Percentiles rank a stretch among this genome's conserved stretches.
Evolutionary conservation across 2,329 filamentous ascomycete species (phyloP).

Genomic region (Venturia aucupariae): DNA sequence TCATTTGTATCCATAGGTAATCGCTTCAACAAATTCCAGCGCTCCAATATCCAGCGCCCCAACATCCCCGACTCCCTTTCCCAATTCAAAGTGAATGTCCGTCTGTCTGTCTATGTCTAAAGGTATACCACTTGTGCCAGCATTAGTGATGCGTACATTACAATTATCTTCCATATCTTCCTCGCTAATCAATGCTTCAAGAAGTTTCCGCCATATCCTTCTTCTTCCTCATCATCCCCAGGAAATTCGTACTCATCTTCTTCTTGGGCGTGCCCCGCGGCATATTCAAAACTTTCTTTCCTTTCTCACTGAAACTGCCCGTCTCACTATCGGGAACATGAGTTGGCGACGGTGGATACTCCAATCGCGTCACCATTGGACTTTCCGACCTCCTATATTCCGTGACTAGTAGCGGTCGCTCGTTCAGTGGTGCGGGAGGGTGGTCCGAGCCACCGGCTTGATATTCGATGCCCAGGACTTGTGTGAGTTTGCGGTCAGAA

Average conservation of each 20-base stretch:
- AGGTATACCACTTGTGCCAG: too few species aligned
- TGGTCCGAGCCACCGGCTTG: not conserved
- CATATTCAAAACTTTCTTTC: not conserved
- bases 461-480: not conserved
- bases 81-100: too few species aligned
- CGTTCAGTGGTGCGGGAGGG: not conserved
- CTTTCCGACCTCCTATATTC: not conserved
- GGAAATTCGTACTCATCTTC: not conserved
- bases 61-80: too few species aligned
- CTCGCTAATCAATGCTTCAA: not conserved
- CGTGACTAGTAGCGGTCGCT: not conserved
- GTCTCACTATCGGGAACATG: not conserved
- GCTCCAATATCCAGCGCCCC: too few species aligned
- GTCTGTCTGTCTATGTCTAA: too few species aligned
- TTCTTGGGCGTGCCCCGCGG: not conserved
- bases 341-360: not conserved
- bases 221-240: not conserved
- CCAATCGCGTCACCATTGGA: not conserved
- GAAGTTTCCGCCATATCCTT: not conserved
- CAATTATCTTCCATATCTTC: too few species aligned
- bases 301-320: not conserved
- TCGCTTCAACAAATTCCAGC: too few species aligned
- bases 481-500: not conserved
- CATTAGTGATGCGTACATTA: too few species aligned
- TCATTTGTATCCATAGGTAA: too few species aligned